These are phyloP conservation scores for Leishmania major DNA, from an alignment of 208 protist species.

Conservation along the genomic window DNA sequence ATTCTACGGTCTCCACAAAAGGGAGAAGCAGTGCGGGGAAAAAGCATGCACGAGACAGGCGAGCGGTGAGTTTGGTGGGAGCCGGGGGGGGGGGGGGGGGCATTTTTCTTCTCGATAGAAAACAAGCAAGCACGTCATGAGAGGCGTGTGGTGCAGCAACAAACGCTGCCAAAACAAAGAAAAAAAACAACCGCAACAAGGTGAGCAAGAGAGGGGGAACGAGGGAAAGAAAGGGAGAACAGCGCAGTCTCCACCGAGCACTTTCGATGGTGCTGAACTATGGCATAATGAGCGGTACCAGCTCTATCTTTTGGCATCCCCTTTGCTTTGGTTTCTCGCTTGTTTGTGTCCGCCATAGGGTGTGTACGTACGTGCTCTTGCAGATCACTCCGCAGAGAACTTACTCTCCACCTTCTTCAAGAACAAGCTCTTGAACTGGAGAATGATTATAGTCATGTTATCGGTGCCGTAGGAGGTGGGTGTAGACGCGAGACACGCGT, in stretches of 20 bases:
- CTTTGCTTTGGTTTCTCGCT: conserved; percentile 1
- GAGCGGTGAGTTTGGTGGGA: conserved; percentile 1
- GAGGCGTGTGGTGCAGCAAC: conserved; percentile 3
- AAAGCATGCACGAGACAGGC: background rate
- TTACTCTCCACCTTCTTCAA: conserved; percentile 78
- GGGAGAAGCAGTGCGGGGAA: background rate
- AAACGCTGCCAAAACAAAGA: background rate
- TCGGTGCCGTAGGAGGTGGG: conserved; percentile 80
- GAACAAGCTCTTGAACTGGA: conserved; percentile 91
- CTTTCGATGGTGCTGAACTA: conserved; percentile 5
- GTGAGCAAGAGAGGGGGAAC: background rate
- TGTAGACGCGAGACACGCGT: conserved; percentile 71
- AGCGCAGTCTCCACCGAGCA: background rate
- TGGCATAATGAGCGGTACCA: background rate
- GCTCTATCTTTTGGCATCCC: background rate
- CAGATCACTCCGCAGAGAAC: conserved; percentile 22
- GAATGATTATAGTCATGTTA: conserved; percentile 92
- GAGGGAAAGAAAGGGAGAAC: conserved; percentile 2
- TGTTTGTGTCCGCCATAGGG: background rate
- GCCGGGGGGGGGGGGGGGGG: background rate
- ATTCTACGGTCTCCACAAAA: background rate
- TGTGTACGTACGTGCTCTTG: background rate
- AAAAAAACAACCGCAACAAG: conserved; percentile 1
- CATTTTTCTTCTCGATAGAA: background rate
- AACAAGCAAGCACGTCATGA: conserved; percentile 18